These are phyloP conservation scores for Plantago ovata DNA, from an alignment of 257 asterid genomes.

Conservation along the genomic window DNA sequence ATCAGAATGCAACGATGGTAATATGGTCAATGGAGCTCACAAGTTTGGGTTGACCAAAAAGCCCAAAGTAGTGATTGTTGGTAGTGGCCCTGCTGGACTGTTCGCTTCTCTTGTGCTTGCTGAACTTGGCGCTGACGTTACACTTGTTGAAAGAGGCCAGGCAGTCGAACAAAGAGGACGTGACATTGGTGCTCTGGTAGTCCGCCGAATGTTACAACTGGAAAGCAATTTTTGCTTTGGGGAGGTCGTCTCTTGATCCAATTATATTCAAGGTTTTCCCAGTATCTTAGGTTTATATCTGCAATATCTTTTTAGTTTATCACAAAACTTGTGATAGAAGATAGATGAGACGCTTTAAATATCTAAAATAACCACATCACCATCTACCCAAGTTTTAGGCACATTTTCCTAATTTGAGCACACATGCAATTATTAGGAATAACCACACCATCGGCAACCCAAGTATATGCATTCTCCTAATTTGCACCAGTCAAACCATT, in stretches of 20 bases:
- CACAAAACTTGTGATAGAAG: too few species aligned
- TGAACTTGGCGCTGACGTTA: slow-evolving; percentile 92
- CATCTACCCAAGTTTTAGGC: too few species aligned
- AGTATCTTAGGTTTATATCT: slow-evolving; percentile 25
- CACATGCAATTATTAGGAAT: too few species aligned
- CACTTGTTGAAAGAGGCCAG: slow-evolving; percentile 87
- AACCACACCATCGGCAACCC: too few species aligned
- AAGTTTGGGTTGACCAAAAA: slow-evolving; percentile 29
- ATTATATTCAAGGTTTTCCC: slow-evolving; percentile 30
- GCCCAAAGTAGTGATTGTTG: slow-evolving; percentile 80
- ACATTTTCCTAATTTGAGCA: too few species aligned
- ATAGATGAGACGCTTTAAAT: too few species aligned
- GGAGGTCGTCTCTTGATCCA: slow-evolving; percentile 72
- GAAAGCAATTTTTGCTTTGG: slow-evolving; percentile 99
- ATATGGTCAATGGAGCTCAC: slow-evolving; percentile 23
- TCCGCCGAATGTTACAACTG: slow-evolving; percentile 62
- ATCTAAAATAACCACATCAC: too few species aligned
- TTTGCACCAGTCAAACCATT: too few species aligned
- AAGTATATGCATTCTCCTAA: too few species aligned
- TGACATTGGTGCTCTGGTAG: slow-evolving; percentile 92
- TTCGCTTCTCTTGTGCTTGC: slow-evolving; percentile 97
- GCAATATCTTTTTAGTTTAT: not conserved
- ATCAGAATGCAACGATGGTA: slow-evolving; percentile 23
- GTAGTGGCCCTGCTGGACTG: slow-evolving; percentile 96
- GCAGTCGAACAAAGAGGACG: slow-evolving; percentile 96